phyloP scores from a whole-genome alignment of 1,284 basidiomycete genomes.

The Fomes fomentarius region DNA sequence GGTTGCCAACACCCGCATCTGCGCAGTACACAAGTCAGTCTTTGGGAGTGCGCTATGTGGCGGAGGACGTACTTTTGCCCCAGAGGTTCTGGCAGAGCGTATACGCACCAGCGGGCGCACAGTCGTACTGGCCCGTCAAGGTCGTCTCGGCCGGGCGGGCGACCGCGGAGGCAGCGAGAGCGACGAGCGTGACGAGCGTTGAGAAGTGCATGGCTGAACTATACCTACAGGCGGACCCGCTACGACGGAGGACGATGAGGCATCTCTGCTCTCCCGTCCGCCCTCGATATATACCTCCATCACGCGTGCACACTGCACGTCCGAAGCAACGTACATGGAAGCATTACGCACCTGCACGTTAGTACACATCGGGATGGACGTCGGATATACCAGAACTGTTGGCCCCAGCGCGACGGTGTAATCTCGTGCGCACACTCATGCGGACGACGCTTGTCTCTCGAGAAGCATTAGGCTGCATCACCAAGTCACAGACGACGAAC shows the following conservation, averaged over 20 bases:
- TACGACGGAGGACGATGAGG: background rate
- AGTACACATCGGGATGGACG: background rate
- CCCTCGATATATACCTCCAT: background rate
- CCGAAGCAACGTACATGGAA: background rate
- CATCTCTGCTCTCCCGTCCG: background rate
- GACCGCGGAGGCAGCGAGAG: slow-evolving; percentile 23
- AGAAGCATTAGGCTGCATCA: background rate
- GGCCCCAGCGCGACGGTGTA: background rate
- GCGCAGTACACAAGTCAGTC: background rate
- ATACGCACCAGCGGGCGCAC: slow-evolving; percentile 48
- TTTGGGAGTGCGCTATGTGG: too few relatives aligned
- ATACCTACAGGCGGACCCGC: background rate
- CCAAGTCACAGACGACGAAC: too few relatives aligned
- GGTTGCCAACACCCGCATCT: slow-evolving; percentile 50
- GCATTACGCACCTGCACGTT: background rate
- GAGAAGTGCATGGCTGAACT: slow-evolving; percentile 18
- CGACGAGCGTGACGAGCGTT: slow-evolving; percentile 20
- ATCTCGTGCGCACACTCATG: background rate
- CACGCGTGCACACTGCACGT: background rate
- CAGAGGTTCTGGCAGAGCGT: slow-evolving; percentile 62
- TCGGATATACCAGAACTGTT: background rate
- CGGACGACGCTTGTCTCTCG: background rate
- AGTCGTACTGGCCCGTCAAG: slow-evolving; percentile 48
- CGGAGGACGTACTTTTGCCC: slow-evolving; percentile 46
- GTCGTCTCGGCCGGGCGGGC: too few relatives aligned